Evolutionary conservation across 1,284 basidiomycete species (phyloP).

Genomic region (Ganoderma resinaceum): DNA sequence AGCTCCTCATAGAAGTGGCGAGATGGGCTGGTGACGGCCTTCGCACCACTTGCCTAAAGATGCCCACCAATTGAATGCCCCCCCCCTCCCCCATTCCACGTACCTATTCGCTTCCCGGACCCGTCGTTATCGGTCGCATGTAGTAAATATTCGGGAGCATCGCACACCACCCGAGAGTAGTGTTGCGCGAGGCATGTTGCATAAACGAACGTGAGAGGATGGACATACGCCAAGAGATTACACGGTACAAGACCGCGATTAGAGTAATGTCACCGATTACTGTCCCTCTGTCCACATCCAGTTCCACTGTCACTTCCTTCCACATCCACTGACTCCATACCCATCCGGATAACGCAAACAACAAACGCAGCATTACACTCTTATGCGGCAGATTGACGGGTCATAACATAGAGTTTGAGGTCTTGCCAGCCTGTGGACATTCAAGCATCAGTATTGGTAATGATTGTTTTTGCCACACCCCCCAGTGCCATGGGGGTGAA

Average conservation of each 20-base stretch:
- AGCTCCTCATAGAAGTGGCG: conserved; percentile 74
- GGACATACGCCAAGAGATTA: conserved; percentile 35
- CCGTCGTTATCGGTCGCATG: neutral
- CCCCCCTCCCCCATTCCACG: neutral
- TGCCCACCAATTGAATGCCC: conserved; percentile 57
- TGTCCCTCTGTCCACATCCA: conserved; percentile 22
- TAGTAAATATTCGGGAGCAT: neutral
- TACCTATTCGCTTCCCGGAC: neutral
- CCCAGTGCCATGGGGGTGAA: neutral
- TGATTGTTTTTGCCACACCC: neutral
- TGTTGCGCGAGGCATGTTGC: conserved; percentile 27
- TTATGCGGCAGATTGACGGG: conserved; percentile 54
- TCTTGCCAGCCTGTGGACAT: conserved; percentile 80
- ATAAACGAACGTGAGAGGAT: conserved; percentile 35
- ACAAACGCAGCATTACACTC: conserved; percentile 7
- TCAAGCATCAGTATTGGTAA: conserved; percentile 7
- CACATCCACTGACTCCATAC: neutral
- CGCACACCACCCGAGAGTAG: neutral
- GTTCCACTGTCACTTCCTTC: conserved; percentile 7
- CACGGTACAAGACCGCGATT: conserved; percentile 24
- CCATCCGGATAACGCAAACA: conserved; percentile 2
- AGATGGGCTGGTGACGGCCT: conserved; percentile 86
- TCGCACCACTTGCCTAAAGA: conserved; percentile 79
- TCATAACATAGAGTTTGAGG: conserved; percentile 79
- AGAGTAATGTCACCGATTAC: conserved; percentile 28